These are phyloP conservation scores for Malus orientalis DNA, from an alignment of 306 rosid species.

Conservation along the genomic window DNA sequence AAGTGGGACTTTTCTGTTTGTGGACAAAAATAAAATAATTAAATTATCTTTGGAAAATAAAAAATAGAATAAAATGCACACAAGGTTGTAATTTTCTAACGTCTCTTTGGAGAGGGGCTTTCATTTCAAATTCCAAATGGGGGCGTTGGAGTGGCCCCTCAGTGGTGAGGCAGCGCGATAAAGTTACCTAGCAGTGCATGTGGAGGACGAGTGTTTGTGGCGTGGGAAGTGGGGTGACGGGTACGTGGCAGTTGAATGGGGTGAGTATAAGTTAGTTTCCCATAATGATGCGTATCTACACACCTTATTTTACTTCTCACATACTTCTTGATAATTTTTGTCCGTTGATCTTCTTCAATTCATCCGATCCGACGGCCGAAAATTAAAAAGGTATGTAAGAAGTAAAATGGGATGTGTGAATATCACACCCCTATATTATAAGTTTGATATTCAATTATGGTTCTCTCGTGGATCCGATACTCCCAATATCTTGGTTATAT, in stretches of 20 bases:
- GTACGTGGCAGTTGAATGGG: not conserved
- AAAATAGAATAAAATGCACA: constrained; percentile 1
- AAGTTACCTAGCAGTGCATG: constrained; percentile 4
- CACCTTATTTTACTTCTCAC: no score
- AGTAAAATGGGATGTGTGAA: no score
- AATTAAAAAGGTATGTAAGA: no score
- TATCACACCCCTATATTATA: no score
- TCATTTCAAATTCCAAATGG: constrained; percentile 67
- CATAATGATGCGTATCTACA: no score
- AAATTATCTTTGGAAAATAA: constrained; percentile 14
- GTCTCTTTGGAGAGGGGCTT: constrained; percentile 65
- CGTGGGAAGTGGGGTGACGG: not conserved
- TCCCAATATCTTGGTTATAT: no score
- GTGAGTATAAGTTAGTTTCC: not conserved
- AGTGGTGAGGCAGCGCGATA: constrained; percentile 22
- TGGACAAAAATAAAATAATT: not conserved
- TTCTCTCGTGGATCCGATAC: no score
- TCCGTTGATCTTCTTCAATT: no score
- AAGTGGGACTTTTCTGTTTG: not conserved
- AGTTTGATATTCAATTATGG: no score
- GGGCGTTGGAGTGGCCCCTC: not conserved
- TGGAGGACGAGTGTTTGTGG: not conserved
- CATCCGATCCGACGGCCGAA: no score
- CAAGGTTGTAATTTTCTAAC: constrained; percentile 34
- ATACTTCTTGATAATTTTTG: no score